phyloP scores from a whole-genome alignment of 257 asterid genomes.

The Vinca minor region DNA sequence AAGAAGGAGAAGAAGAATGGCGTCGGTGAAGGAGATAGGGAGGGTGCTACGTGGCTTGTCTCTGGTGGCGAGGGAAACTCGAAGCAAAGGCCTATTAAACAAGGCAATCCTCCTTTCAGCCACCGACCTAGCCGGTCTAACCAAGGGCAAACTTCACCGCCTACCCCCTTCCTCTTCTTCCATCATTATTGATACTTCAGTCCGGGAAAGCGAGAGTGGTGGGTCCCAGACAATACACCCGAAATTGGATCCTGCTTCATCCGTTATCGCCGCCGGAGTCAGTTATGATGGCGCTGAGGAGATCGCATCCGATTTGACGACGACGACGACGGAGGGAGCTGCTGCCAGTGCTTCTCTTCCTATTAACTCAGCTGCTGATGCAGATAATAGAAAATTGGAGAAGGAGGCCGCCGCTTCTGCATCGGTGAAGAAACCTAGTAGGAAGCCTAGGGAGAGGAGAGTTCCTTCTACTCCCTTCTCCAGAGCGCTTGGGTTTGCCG shows the following conservation, averaged over 20 bases:
- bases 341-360: not conserved
- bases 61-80: slow-evolving; percentile 69
- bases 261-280: not conserved
- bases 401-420: not conserved
- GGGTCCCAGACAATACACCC: not conserved
- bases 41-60: slow-evolving; percentile 60
- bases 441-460: slow-evolving; percentile 84
- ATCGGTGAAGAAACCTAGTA: slow-evolving; percentile 33
- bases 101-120: slow-evolving; percentile 57
- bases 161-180: slow-evolving; percentile 18
- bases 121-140: slow-evolving; percentile 62
- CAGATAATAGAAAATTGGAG: too few species aligned
- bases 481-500: slow-evolving; percentile 96
- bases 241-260: not conserved
- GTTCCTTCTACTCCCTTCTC: slow-evolving; percentile 91
- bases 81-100: slow-evolving; percentile 32
- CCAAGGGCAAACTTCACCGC: slow-evolving; percentile 53
- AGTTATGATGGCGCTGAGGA: not conserved
- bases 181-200: not conserved
- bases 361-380: too few species aligned
- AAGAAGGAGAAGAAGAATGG: slow-evolving; percentile 21
- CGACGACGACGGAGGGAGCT: slow-evolving; percentile 7
- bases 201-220: not conserved
- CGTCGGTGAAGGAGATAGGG: slow-evolving; percentile 43
- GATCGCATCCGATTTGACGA: not conserved